A percentile compares a stretch with the other conserved stretches of the same genome.
Evolutionary conservation across 306 rosid species (phyloP).

Genomic region (Mimosa bimucronata): DNA sequence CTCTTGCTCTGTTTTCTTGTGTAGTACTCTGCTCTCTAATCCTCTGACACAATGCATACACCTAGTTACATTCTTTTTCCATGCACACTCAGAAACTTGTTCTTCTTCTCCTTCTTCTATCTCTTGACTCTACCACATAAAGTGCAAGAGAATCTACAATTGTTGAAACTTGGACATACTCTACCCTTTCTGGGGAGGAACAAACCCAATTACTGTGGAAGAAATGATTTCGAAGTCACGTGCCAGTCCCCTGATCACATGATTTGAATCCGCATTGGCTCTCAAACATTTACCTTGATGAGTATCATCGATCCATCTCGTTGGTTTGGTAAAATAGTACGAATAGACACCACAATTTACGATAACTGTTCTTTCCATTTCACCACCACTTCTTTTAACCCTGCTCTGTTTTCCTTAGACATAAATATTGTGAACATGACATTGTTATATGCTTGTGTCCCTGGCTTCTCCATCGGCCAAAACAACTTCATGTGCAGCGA

Average conservation of each 20-base stretch:
- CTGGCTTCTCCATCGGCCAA: neutral
- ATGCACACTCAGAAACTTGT: neutral
- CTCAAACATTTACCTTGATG: neutral
- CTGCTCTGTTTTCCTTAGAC: neutral
- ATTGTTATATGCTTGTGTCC: neutral
- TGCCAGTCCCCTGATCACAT: neutral
- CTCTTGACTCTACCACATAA: neutral
- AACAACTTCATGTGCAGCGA: neutral
- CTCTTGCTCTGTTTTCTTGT: neutral
- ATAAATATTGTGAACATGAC: neutral
- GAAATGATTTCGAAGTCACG: neutral
- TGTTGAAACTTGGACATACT: neutral
- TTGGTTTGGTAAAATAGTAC: neutral
- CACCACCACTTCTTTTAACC: neutral
- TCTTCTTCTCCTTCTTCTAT: neutral
- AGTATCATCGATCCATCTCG: too few relatives aligned
- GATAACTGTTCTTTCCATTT: constrained; percentile 17
- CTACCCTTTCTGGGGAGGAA: constrained; percentile 42
- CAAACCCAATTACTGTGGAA: constrained; percentile 14
- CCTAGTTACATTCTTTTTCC: neutral
- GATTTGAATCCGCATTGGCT: neutral
- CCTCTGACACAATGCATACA: neutral
- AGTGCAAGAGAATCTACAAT: neutral
- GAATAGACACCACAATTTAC: neutral
- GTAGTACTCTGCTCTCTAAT: neutral